Conservation (phyloP, 495 filamentous ascomycete species). For the Annulohypoxylon bovei region DNA sequence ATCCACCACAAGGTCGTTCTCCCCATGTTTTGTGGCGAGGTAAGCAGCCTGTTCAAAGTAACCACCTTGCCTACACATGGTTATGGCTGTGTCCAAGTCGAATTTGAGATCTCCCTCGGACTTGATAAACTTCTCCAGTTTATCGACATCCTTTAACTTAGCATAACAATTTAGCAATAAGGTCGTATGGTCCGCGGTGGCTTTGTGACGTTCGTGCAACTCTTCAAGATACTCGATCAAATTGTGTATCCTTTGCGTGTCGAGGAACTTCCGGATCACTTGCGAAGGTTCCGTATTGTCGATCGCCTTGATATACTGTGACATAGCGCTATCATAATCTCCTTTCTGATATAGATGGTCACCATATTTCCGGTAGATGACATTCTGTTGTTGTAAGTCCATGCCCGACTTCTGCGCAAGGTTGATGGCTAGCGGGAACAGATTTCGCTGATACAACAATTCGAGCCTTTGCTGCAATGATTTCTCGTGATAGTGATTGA, state of each 20-base stretch:
- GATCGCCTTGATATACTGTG: constrained; percentile 95
- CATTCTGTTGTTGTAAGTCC: constrained; percentile 82
- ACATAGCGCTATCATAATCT: constrained; percentile 97
- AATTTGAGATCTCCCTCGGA: constrained; percentile 95
- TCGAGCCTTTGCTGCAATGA: constrained; percentile 89
- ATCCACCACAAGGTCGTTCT: constrained; percentile 92
- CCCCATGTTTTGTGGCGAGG: constrained; percentile 90
- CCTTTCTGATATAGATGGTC: constrained; percentile 95
- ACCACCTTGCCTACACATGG: constrained; percentile 98
- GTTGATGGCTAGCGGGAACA: constrained; percentile 91
- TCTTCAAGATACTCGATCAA: constrained; percentile 98
- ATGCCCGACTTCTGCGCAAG: constrained; percentile 88
- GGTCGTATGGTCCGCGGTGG: constrained; percentile 96
- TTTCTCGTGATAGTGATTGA: constrained; percentile 93
- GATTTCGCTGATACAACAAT: constrained; percentile 91
- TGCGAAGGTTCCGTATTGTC: constrained; percentile 95
- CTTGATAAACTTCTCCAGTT: constrained; percentile 96
- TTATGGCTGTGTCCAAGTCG: constrained; percentile 95
- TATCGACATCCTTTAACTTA: constrained; percentile 94
- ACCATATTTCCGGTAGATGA: constrained; percentile 92
- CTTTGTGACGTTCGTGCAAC: constrained; percentile 91
- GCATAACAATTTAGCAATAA: constrained; percentile 96
- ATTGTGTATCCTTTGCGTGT: constrained; percentile 96
- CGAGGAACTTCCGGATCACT: constrained; percentile 94
- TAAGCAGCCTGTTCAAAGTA: constrained; percentile 98